Base-by-base conservation (phyloP, 225 moss, liverwort and hornwort genomes). In the Straminergon stramineum region DNA sequence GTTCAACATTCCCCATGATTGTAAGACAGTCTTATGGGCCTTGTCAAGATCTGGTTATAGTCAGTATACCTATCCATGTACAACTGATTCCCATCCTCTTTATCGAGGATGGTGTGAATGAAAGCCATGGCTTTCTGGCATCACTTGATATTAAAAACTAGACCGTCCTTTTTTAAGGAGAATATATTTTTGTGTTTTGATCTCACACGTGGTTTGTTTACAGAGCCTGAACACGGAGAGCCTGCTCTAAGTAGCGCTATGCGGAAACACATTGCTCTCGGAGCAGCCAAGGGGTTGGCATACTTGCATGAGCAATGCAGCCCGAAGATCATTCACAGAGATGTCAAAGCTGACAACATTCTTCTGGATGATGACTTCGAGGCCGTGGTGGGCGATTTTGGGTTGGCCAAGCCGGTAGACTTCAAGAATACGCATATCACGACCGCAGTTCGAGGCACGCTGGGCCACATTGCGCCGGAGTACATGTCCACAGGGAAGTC, bases 241-340 rank as follows among this genome's bases (percentile, higher is more conserved):
- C 93, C 93, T 65, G 88, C 92, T 81, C 90, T 98, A 27, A 94
- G 90, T 43, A 92, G 95, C 91, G 58, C 65, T 22, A 94, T 93
- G 81, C 95, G 98, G 76, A 98, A 95, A 37, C 94, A 92, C 45
- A 95, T 98, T 18, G 96, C 97, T 17, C 87, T 98, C 4, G 98
- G 98, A 76, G 95, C 98, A 20, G 98, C 98, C 1, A 95, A 97
- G 69, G 98, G 97, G 20, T 89, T 98, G 43, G 95, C 98, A 13
- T 98, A 98, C 89, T 87, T 98, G 83, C 98, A 98, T 64, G 98
- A 98, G 15, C 98, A 98, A n/a, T 98, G 98, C 92, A 96, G 95
- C 83, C 98, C 98, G 1, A 98, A 98, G 89, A 98, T 98, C 63
- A 97, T 98, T 62, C 98, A 98, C 90, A 93, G 98, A 55, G 98